These are phyloP conservation scores for Cotoneaster glaucophyllus DNA, from an alignment of 306 rosid genomes.

Conservation along the genomic window DNA sequence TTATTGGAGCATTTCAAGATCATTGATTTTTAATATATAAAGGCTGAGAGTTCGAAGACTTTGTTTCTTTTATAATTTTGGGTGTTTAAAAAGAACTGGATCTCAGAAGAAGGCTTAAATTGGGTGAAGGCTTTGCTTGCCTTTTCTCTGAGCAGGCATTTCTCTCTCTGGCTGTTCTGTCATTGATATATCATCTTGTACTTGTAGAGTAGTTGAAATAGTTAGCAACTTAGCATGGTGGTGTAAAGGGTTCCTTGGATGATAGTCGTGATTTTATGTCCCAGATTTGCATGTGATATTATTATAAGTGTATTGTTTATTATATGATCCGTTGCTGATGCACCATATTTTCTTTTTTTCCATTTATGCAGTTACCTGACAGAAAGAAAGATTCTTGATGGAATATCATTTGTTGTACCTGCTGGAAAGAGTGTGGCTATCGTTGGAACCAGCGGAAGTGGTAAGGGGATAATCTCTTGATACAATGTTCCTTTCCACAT, in stretches of 20 bases:
- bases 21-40: neutral
- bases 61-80: neutral
- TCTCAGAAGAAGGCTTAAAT: neutral
- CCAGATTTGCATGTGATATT: neutral
- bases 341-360: neutral
- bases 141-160: neutral
- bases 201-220: neutral
- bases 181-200: neutral
- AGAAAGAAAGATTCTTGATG: conserved; percentile 93
- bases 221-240: neutral
- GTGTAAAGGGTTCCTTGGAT: neutral
- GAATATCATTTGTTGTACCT: conserved; percentile 75
- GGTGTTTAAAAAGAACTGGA: neutral
- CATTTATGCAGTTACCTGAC: conserved; percentile 56
- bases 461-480: conserved; percentile 35
- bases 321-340: conserved; percentile 6
- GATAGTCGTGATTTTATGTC: neutral
- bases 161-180: neutral
- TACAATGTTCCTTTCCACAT: neutral
- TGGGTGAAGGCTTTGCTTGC: neutral
- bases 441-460: conserved; percentile 99
- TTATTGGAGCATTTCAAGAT: neutral
- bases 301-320: neutral
- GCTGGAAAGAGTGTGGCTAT: conserved; percentile 99
- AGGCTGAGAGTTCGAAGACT: neutral